Base-by-base conservation (phyloP, 1,284 basidiomycete species). In the Athelia sp. region DNA sequence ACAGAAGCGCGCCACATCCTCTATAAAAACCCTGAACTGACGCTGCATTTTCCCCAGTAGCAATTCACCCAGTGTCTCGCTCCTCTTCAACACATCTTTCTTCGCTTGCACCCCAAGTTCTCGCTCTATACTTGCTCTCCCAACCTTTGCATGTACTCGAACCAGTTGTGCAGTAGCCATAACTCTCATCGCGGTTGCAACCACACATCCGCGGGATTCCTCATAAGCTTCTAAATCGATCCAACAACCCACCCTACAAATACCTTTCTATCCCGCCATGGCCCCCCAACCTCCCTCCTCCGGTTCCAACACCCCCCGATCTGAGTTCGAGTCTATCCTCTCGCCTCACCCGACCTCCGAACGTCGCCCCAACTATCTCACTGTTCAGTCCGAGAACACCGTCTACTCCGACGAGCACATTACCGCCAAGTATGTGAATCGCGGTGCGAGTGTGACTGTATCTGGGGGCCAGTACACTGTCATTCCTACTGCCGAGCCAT, bases 311-410 rank as follows among this genome's bases (percentile, higher is more conserved):
- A 84, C 84, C 52, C 81, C 80, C 56, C 76, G 81, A 54, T 81
- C 81, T 54, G 73, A 82, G 61, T 75, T 84, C 61, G 81, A 85
- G 67, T 79, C 79, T 26, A 61, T 80, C 55, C 68, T 82, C 50
- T 77, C 82, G 23, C 72, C 94, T 60, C 93, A 97, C 67, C 90
- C 93, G 49, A 95, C 90, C 52, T 85, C 93, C 43, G 84, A 74
- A 51, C 86, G 92, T 64, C 82, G 85, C 55, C 78, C 82, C 52
- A 75, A 87, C 60, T 76, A 84, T 43, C 82, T 98, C 73, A 81
- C 83, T 57, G 91, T 97, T 61, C 85, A 93, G 67, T 87, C 87
- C 49, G 86, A 89, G 60, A 84, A 86, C 64, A 92, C 92, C 21
- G 66, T 74, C 44, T 97, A 95, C 75, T 79, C 84, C 45, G 82